Conservation (phyloP, 2,329 filamentous ascomycete genomes). For the Colletotrichum liaoningense region DNA sequence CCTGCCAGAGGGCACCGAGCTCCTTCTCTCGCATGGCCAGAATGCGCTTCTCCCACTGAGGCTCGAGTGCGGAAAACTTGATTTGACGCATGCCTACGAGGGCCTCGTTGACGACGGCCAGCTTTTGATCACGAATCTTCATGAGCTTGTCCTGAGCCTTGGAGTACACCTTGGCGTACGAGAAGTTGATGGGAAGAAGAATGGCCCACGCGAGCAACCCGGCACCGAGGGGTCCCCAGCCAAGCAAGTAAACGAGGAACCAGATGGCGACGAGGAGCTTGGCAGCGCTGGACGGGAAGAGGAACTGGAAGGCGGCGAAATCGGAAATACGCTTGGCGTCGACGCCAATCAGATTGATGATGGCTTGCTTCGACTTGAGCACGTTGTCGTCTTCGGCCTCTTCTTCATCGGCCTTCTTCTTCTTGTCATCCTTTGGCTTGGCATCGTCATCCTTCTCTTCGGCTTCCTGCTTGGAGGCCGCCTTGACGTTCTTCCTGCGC, state of each 20-base stretch:
- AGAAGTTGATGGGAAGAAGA: constrained; percentile 76
- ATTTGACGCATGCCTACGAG: constrained; percentile 85
- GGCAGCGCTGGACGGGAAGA: constrained; percentile 71
- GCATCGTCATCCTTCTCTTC: constrained; percentile 43
- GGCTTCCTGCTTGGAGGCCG: constrained; percentile 60
- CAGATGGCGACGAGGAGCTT: constrained; percentile 74
- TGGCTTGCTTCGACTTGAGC: constrained; percentile 70
- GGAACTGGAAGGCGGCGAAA: constrained; percentile 74
- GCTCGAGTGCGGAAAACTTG: constrained; percentile 83
- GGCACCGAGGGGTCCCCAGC: constrained; percentile 75
- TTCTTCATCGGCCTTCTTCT: constrained; percentile 62
- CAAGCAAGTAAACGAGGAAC: constrained; percentile 77
- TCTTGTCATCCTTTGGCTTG: constrained; percentile 41
- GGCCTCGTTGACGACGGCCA: constrained; percentile 81
- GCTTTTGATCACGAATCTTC: constrained; percentile 80
- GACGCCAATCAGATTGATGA: constrained; percentile 83
- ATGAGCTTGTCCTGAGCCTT: constrained; percentile 76
- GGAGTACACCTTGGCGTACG: constrained; percentile 73
- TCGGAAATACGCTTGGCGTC: constrained; percentile 77
- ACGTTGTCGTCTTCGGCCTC: constrained; percentile 56
- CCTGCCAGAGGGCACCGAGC: constrained; percentile 72
- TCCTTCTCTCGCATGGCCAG: constrained; percentile 71
- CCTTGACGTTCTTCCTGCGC: constrained; percentile 81
- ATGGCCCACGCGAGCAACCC: constrained; percentile 74
- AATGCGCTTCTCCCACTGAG: constrained; percentile 80